These are phyloP conservation scores for Bonia amplexicaulis DNA, from an alignment of 176 grass and related monocot genomes.

Conservation along the genomic window DNA sequence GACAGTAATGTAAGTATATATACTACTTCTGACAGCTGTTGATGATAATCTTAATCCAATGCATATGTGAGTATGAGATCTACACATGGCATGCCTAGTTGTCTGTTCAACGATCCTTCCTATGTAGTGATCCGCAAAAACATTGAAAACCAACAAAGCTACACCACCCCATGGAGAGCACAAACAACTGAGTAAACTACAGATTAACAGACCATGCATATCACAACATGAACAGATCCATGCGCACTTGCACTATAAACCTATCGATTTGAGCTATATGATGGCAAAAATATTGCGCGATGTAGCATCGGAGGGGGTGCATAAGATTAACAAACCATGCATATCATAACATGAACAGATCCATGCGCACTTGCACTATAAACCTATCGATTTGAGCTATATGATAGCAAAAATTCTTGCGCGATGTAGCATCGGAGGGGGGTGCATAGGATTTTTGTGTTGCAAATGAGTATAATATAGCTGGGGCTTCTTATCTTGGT, in stretches of 20 bases:
- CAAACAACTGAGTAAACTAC: not conserved
- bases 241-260: not conserved
- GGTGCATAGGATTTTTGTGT: slow-evolving; percentile 27
- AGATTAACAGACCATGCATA: not conserved
- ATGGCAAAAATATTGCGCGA: not conserved
- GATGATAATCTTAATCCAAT: slow-evolving; percentile 44
- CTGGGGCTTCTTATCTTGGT: slow-evolving; percentile 53
- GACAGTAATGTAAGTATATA: slow-evolving; percentile 22
- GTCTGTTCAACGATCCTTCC: slow-evolving; percentile 44
- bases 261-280: not conserved
- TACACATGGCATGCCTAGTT: slow-evolving; percentile 47
- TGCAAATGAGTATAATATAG: slow-evolving; percentile 49
- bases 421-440: not conserved
- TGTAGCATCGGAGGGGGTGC: not conserved
- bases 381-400: not conserved
- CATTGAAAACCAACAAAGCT: slow-evolving; percentile 31
- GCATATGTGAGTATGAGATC: slow-evolving; percentile 45
- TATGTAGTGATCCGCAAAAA: slow-evolving; percentile 46
- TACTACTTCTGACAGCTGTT: slow-evolving; percentile 38
- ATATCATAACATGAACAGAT: slow-evolving; percentile 5
- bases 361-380: not conserved
- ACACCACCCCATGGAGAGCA: slow-evolving; percentile 25
- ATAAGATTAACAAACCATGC: not conserved
- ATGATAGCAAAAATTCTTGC: not conserved
- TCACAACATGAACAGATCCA: not conserved